phyloP scores from a whole-genome alignment of 2,329 filamentous ascomycete species.

The Blumeria graminis region DNA sequence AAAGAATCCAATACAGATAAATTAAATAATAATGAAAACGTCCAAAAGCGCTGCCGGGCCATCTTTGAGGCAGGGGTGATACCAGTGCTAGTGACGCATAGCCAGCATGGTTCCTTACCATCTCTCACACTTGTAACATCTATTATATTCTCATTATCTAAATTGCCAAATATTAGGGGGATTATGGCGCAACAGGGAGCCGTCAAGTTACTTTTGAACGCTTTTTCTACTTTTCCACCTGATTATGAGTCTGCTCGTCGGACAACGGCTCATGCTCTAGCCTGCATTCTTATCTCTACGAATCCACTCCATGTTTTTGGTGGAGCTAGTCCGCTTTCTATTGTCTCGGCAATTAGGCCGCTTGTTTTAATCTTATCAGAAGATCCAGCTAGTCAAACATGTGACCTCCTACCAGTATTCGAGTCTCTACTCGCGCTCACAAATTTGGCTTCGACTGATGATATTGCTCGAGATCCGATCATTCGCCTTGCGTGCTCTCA shows the following conservation, averaged over 20 bases:
- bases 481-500: conserved; percentile 49
- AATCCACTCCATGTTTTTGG: conserved; percentile 70
- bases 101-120: conserved; percentile 45
- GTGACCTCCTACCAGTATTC: conserved; percentile 70
- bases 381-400: conserved; percentile 34
- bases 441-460: conserved; percentile 64
- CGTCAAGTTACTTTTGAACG: conserved; percentile 56
- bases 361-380: conserved; percentile 49
- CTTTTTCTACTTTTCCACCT: conserved; percentile 36
- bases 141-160: conserved; percentile 56
- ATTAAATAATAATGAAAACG: conserved; percentile 53
- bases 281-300: conserved; percentile 66
- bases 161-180: conserved; percentile 49
- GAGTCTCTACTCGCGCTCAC: conserved; percentile 81
- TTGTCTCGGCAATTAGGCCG: conserved; percentile 60
- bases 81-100: conserved; percentile 51
- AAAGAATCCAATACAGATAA: conserved; percentile 38
- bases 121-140: conserved; percentile 49
- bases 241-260: conserved; percentile 24
- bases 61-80: conserved; percentile 61
- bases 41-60: conserved; percentile 48
- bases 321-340: conserved; percentile 45
- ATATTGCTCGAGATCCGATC: conserved; percentile 38
- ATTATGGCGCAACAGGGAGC: conserved; percentile 83
- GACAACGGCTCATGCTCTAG: conserved; percentile 54